Base-by-base conservation (phyloP, 2,329 filamentous ascomycete genomes). In the Trichoderma pleuroti region DNA sequence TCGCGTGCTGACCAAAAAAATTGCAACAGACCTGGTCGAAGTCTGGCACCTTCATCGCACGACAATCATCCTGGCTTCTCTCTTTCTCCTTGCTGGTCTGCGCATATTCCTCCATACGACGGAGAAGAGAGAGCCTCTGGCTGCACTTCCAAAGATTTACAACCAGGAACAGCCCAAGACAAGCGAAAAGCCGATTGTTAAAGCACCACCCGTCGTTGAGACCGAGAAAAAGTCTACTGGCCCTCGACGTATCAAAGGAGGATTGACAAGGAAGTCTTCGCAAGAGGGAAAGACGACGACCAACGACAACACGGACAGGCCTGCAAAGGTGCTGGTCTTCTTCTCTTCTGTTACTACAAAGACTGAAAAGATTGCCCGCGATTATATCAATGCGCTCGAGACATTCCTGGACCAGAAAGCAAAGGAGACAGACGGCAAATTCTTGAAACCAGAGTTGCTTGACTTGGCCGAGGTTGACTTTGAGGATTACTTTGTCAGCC, bases 401-500 rank as follows among this genome's bases (percentile, higher is more conserved):
- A 72, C 77, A 74, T 76, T 87, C 18, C 84, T 92, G 21, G 82
- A 86, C 9, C 80, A 83, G 16, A 82, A 92, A 12, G 76, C 80
- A 11, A 75, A 76, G 63, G 77, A 80, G 18, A 77, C 79, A 0
- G 77, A 76, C 4, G 80, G 80, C 32, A 76, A 76, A 7, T 87
- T 87, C 73, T 77, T 86, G 1, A 82, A 87, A 46, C 90, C 93
- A 1, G 84, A 92, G 76, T 80, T 93, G 12, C 84, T 92, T 70
- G 93, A 98, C 76, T 83, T 98, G 30, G 90, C 94, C 3, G 91
- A 97, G 72, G 87, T 97, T 67, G 95, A 98, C 76, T 93, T 95
- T 76, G 95, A 99, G 76, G 94, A 98, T 77, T 97, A 92, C 81
- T 98, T 98, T 78, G 89, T 97, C 71, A 87, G 86, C 3, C 88